phyloP scores from a whole-genome alignment of 2,329 filamentous ascomycete species.

The Fusarium anguioides region DNA sequence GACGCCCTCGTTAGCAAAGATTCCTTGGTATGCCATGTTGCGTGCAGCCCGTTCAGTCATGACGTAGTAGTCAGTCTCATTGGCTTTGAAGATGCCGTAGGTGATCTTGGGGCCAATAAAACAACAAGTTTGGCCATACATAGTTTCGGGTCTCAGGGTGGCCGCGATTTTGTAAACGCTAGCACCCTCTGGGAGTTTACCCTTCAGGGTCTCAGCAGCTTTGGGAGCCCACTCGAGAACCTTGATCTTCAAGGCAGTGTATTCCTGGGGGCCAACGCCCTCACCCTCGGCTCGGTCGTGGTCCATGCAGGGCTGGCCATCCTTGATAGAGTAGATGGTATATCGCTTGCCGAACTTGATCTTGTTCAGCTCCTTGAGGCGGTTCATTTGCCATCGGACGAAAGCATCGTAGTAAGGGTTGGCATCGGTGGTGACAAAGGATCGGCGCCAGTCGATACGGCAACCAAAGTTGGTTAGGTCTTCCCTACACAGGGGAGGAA shows the following conservation, averaged over 20 bases:
- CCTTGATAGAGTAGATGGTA: constrained; percentile 78
- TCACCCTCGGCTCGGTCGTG: constrained; percentile 61
- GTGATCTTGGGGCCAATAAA: constrained; percentile 91
- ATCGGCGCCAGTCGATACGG: constrained; percentile 91
- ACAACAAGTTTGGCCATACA: constrained; percentile 98
- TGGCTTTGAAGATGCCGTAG: constrained; percentile 88
- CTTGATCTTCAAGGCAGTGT: constrained; percentile 90
- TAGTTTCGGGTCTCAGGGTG: constrained; percentile 93
- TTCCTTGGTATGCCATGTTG: constrained; percentile 96
- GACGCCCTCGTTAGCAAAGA: constrained; percentile 81
- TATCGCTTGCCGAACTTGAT: constrained; percentile 94
- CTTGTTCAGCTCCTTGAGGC: constrained; percentile 87
- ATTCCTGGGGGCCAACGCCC: constrained; percentile 82
- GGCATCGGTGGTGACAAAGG: constrained; percentile 93
- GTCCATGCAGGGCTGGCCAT: constrained; percentile 60
- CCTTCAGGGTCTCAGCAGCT: constrained; percentile 76
- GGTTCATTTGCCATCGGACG: constrained; percentile 96
- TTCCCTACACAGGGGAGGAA: constrained; percentile 70
- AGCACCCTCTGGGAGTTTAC: constrained; percentile 80
- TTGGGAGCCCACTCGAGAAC: constrained; percentile 88
- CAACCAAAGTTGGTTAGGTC: constrained; percentile 88
- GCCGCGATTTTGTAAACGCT: constrained; percentile 92
- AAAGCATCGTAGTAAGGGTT: constrained; percentile 98
- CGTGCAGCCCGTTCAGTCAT: constrained; percentile 86
- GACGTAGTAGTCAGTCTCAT: constrained; percentile 83